Base-by-base conservation (phyloP, 108 stramenopile genomes). In the Skeletonema tropicum region DNA sequence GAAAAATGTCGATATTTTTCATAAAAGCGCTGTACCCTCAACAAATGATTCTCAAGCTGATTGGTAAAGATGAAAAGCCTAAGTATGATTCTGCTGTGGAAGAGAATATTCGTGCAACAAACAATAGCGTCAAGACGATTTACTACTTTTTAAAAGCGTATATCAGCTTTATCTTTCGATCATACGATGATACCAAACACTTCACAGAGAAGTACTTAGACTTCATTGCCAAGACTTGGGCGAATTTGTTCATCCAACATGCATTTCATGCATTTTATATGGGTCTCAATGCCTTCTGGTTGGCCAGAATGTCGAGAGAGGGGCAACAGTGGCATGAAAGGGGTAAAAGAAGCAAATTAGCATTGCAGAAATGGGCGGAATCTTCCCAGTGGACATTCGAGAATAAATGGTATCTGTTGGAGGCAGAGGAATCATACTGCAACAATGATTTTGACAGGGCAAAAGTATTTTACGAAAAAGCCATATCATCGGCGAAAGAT, bases 301-400 rank as follows among this genome's bases (percentile, higher is more conserved):
- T 66, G 32, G 65, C 32, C 19, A 42, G 65, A 26, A 66, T 15
- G 65, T 39, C 17, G 65, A 48, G 2, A 66, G 25, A 35, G 65
- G 35, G 38, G 21, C 13, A 35, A 12, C 19, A 23, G 10, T 45
- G 17, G 65, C 14, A 6, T 4, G 35, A 23, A 26, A n/a, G n/a
- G 25, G 30, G 65, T 14, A 30, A 0, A 0, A 48, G 6, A 19
- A 1, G 7, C 17, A 39, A 39, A 13, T 45, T 25, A 26, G 39
- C 7, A 23, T 39, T 42, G 35, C 12, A 42, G 11, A 21, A 23
- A 66, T 66, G 36, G 38, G 39, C 36, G 11, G 25, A 39, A 17
- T 48, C 19, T 0, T 48, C 42, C 6, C 3, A 30, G 19, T 72
- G 71, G 71, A 72, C 59, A 49, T 45, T 61, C 15, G 59, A 62